Evolutionary conservation across 106 monocot species (phyloP), one percentile per base, ranked within the genome.

Genomic region (Apostasia shenzhenica): DNA sequence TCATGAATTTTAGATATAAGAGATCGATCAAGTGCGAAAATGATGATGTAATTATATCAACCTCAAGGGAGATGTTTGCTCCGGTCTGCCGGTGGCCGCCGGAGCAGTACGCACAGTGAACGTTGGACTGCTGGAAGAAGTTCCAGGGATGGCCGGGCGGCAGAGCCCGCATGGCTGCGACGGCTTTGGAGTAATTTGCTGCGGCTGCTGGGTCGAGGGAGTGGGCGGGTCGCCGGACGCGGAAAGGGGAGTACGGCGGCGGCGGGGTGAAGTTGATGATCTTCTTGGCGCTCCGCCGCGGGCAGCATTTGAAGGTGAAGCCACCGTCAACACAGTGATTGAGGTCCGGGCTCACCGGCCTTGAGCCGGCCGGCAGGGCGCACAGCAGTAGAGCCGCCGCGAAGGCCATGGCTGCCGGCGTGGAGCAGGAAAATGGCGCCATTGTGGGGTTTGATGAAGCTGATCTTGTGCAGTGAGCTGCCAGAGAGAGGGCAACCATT

Each of bases 221-320:
- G 39, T 84, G 83, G 10, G 75, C 79, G 0, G 83, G 59, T 38
- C 54, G 67, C 6, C 79, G 79, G 3, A 72, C 63, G 5, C 83
- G 64, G 38, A 84, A 48, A 6, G 75, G 59, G 48, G 56, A 62
- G 60, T 14, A 26, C 14, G 14, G 46, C 9, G 38, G n/a, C 3
- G 71, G 4, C 52, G 66, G 39, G 26, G 26, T 26, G 26, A 26
- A 26, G 26, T 26, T 0, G 26, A 26, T 26, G 26, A 26, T 26
- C 26, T 26, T 26, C 26, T 26, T 26, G 26, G 26, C 26, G 26
- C 26, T 26, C 26, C 26, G 26, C 26, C 26, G 26, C 26, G 26
- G 26, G 26, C 26, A 26, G 26, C 26, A 26, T 26, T 26, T 26
- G 26, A 26, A 26, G 26, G 26, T 26, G 26, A 26, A 26, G 26